phyloP scores from a whole-genome alignment of 2,329 filamentous ascomycete genomes.

The Aspergillus fumigatiaffinis region DNA sequence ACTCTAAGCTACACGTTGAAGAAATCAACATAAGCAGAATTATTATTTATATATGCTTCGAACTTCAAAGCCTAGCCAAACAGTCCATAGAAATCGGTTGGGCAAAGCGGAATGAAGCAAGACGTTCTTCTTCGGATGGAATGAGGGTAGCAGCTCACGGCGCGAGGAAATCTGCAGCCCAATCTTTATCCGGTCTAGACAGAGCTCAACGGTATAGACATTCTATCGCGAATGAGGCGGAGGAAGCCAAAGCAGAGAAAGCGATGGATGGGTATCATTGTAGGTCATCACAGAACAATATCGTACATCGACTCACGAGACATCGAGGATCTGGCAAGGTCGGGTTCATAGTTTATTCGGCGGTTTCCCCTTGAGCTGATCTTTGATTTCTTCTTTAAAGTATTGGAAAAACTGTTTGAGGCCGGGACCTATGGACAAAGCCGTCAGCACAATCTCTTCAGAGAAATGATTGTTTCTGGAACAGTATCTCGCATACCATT shows the following conservation, averaged over 20 bases:
- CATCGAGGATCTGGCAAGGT: neutral
- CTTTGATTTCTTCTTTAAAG: conserved; percentile 42
- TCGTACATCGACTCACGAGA: neutral
- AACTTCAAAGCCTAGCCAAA: conserved; percentile 15
- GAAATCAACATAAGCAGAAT: neutral
- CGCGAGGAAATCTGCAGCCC: conserved; percentile 16
- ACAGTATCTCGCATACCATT: conserved; percentile 22
- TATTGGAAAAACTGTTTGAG: conserved; percentile 33
- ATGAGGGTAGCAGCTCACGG: conserved; percentile 21
- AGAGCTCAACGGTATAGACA: neutral
- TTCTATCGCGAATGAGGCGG: neutral
- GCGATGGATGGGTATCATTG: conserved; percentile 17
- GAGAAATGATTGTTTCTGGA: neutral
- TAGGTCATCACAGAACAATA: conserved; percentile 11
- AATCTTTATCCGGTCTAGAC: conserved; percentile 18
- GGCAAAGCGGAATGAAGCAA: conserved; percentile 18
- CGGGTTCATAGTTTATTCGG: conserved; percentile 24
- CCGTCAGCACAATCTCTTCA: conserved; percentile 5
- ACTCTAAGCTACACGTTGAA: neutral
- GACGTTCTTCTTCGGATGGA: conserved; percentile 20
- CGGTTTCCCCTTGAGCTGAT: conserved; percentile 38
- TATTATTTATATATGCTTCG: conserved; percentile 13
- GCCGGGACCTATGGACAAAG: conserved; percentile 18
- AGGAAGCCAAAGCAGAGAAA: neutral
- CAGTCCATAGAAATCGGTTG: conserved; percentile 4